Conservation (phyloP, 768 basidiomycete species). For the Chalciporus pseudorubinellus region DNA sequence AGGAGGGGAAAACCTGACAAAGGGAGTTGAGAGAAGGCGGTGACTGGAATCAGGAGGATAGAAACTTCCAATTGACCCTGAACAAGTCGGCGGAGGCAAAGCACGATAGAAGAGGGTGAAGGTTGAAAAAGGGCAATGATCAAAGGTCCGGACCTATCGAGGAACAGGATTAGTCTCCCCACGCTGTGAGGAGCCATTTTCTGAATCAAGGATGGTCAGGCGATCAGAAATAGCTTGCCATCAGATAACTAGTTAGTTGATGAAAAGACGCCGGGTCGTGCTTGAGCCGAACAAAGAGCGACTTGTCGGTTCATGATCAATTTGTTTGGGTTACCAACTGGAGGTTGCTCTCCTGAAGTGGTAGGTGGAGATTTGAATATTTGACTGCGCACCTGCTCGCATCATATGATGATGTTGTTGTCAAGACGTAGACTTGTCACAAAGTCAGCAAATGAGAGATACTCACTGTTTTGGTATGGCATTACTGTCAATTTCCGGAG, state of each 20-base stretch:
- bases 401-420: slow-evolving; percentile 8
- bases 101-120: not conserved
- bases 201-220: slow-evolving; percentile 14
- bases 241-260: slow-evolving; percentile 23
- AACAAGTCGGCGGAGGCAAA: slow-evolving; percentile 1
- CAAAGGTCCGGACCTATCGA: slow-evolving; percentile 13
- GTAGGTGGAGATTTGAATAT: not conserved
- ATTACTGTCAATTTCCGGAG: slow-evolving; percentile 25
- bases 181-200: slow-evolving; percentile 7
- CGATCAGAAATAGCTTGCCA: slow-evolving; percentile 17
- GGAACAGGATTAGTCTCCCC: slow-evolving; percentile 13
- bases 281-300: slow-evolving; percentile 13
- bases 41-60: not conserved
- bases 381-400: slow-evolving; percentile 6
- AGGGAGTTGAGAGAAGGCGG: slow-evolving; percentile 5
- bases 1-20: slow-evolving; percentile 12
- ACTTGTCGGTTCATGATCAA: too few species aligned
- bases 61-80: not conserved
- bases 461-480: slow-evolving; percentile 20
- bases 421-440: not conserved
- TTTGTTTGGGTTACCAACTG: slow-evolving; percentile 15
- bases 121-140: slow-evolving; percentile 8
- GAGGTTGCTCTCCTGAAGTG: slow-evolving; percentile 18
- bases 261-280: slow-evolving; percentile 23
- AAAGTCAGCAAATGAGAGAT: not conserved